Conservation (phyloP, 768 basidiomycete genomes). For the Calocybe gangraenosa region DNA sequence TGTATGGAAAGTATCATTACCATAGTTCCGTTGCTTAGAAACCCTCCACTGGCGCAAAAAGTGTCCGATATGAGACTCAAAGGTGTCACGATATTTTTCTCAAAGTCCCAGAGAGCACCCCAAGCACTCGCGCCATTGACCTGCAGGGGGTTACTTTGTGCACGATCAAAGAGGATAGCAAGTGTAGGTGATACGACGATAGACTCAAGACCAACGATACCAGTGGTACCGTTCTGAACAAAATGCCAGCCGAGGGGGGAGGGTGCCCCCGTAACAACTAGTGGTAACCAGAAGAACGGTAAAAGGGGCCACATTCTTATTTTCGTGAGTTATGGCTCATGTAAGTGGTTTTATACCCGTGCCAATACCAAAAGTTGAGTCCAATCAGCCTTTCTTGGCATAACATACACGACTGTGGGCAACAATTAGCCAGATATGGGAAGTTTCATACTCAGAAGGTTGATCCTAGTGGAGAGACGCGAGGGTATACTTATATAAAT, state of each 20-base stretch:
- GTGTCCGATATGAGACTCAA: slow-evolving; percentile 30
- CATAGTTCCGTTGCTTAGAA: slow-evolving; percentile 34
- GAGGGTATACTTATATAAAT: too few species aligned
- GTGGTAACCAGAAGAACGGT: background rate
- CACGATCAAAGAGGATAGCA: slow-evolving; percentile 15
- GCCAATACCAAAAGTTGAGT: too few species aligned
- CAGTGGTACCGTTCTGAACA: slow-evolving; percentile 18
- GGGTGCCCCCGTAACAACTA: background rate
- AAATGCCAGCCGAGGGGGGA: slow-evolving; percentile 16
- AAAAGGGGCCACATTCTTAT: background rate
- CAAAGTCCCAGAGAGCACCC: slow-evolving; percentile 37
- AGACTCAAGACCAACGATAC: slow-evolving; percentile 18
- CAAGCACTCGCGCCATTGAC: slow-evolving; percentile 39
- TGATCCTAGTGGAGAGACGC: too few species aligned
- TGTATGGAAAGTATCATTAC: background rate
- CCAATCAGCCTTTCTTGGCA: too few species aligned
- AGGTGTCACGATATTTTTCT: slow-evolving; percentile 32
- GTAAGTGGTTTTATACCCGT: too few species aligned
- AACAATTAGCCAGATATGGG: too few species aligned
- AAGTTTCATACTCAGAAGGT: too few species aligned
- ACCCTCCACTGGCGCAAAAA: slow-evolving; percentile 39
- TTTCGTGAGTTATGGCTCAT: too few species aligned
- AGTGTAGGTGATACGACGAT: slow-evolving; percentile 21
- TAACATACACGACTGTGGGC: too few species aligned
- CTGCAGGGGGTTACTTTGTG: slow-evolving; percentile 30